Evolutionary conservation across 306 rosid genomes (phyloP), one percentile per base, ranked within the genome.

Genomic region (Quercus dentata): DNA sequence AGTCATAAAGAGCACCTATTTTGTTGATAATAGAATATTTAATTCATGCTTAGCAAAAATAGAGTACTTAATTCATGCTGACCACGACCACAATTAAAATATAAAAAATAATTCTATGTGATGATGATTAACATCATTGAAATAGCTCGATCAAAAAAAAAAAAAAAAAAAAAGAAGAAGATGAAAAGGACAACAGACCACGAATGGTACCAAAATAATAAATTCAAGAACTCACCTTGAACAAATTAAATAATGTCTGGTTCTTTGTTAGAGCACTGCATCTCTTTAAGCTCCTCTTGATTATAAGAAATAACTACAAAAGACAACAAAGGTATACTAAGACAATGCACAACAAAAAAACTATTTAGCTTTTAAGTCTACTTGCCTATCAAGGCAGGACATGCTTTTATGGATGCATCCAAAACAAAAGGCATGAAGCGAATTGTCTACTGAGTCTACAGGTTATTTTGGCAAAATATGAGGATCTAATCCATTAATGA

Each of bases 231-330:
- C 70, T 80, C 82, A 93, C 99, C 99, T 93, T 95, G 83, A 93
- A 88, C 88, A 95, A 86, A 85, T 93, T 93, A 80, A 80, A 87
- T 27, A 95, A 81, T 69, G 99, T 95, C 89, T 95, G 99, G 90
- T 87, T 95, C 97, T 95, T 95, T 44, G 99, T 95, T 80, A 95
- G 85, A 87, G 98, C 96, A 63, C 97, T 91, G 88, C 99, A 95
- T 83, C 98, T 85, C 93, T 95, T 92, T 87, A 95, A 90, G 88
- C 93, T 95, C 86, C 94, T 91, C 94, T 95, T 95, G 94, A 95
- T 95, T 85, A 90, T 95, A 76, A 95, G 98, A 84, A 95, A 95
- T 89, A 95, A 86, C 99, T 95, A 68, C 74, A 80, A 56, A 86
- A 87, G 74, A 84, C 73, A 70, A 80, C 38, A 81, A 57, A 79